Evolutionary conservation across 2,329 filamentous ascomycete species (phyloP).

Genomic region (Scedosporium minutisporum): DNA sequence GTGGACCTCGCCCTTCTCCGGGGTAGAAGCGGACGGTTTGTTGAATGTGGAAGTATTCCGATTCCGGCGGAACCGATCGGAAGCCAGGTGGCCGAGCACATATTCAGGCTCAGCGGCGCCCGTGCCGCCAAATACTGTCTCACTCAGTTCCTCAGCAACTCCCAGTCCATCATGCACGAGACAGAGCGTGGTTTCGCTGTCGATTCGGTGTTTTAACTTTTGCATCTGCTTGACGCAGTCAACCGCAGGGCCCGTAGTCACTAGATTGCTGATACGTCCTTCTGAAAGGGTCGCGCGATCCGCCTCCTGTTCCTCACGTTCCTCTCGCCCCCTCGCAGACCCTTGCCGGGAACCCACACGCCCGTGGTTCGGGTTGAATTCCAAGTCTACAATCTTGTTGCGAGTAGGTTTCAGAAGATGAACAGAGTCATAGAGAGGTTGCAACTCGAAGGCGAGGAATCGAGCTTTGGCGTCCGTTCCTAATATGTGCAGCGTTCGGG

Average conservation of each 20-base stretch:
- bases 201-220: slow-evolving; percentile 56
- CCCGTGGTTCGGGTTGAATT: background rate
- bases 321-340: background rate
- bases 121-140: background rate
- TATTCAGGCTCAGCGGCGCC: slow-evolving; percentile 55
- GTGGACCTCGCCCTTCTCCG: background rate
- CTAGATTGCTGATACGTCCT: slow-evolving; percentile 40
- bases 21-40: background rate
- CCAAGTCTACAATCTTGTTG: background rate
- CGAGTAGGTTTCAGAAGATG: background rate
- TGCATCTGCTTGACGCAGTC: slow-evolving; percentile 46
- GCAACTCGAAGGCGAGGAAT: background rate
- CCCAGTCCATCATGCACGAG: slow-evolving; percentile 79
- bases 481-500: slow-evolving; percentile 3
- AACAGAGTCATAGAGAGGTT: slow-evolving; percentile 3
- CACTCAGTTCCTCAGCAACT: slow-evolving; percentile 67
- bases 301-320: background rate
- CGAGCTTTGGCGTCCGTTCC: background rate
- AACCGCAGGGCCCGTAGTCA: slow-evolving; percentile 53
- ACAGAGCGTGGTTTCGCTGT: slow-evolving; percentile 59
- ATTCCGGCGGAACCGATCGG: slow-evolving; percentile 31
- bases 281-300: background rate
- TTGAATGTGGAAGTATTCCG: slow-evolving; percentile 16
- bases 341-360: background rate
- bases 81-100: slow-evolving; percentile 55